A percentile compares a stretch with the other conserved stretches of the same genome.
phyloP scores from a whole-genome alignment of 768 basidiomycete genomes.

The Favolaschia claudopus region DNA sequence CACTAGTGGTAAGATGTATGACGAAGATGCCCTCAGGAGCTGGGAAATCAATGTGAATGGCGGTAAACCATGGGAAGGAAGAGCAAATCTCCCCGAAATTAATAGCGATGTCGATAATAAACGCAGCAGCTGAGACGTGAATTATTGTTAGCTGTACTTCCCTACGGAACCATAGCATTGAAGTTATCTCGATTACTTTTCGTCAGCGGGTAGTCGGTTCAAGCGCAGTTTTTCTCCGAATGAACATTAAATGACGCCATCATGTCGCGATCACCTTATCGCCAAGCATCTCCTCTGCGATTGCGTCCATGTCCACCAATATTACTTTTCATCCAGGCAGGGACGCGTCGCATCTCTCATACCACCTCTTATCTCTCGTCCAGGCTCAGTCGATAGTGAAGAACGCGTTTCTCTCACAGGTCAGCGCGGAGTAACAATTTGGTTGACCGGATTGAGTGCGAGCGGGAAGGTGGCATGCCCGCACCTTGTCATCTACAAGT shows the following conservation, averaged over 20 bases:
- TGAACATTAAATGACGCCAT: constrained; percentile 17
- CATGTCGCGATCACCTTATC: constrained; percentile 4
- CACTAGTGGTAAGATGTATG: constrained; percentile 58
- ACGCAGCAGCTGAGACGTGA: no score
- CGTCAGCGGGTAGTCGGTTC: background rate
- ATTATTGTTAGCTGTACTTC: no score
- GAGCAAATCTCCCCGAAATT: constrained; percentile 15
- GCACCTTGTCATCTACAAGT: no score
- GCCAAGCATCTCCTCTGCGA: background rate
- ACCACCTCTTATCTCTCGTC: background rate
- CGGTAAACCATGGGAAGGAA: constrained; percentile 58
- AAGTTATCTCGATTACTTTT: no score
- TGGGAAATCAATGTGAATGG: constrained; percentile 65
- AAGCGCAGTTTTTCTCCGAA: background rate
- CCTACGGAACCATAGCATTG: no score
- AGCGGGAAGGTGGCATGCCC: constrained; percentile 79
- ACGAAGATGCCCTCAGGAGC: constrained; percentile 59
- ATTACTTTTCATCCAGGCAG: constrained; percentile 77
- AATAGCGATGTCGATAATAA: background rate
- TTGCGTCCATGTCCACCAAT: constrained; percentile 51
- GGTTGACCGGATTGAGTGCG: constrained; percentile 96
- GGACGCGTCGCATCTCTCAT: constrained; percentile 8
- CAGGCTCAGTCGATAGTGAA: constrained; percentile 73
- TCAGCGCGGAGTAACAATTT: constrained; percentile 91
- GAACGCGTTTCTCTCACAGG: constrained; percentile 75